Conservation (phyloP, 2,329 filamentous ascomycete genomes). For the Ramichloridium luteum region DNA sequence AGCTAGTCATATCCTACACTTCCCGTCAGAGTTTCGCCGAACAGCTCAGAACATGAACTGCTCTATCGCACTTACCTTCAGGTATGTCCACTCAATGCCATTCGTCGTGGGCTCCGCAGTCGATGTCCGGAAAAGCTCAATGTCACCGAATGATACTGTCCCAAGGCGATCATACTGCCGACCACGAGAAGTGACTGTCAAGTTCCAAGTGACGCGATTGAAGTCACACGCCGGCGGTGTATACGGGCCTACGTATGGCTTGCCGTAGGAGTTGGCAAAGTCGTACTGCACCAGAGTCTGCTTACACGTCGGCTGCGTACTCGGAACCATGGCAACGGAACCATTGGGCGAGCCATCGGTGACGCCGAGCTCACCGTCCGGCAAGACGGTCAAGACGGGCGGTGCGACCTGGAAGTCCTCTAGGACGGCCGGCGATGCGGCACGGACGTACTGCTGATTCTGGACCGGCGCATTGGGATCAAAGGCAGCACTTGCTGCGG, state of each 20-base stretch:
- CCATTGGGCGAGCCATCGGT: constrained; percentile 23
- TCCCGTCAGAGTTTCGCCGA: too few relatives aligned
- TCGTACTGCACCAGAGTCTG: constrained; percentile 56
- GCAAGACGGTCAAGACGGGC: constrained; percentile 45
- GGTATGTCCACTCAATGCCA: constrained; percentile 64
- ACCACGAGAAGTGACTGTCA: constrained; percentile 60
- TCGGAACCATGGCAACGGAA: constrained; percentile 17
- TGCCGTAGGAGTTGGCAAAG: constrained; percentile 62
- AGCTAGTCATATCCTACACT: constrained; percentile 56
- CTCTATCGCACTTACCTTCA: constrained; percentile 40
- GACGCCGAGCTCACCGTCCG: constrained; percentile 26
- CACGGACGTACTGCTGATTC: constrained; percentile 8
- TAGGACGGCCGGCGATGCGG: constrained; percentile 27
- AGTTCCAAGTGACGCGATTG: constrained; percentile 62
- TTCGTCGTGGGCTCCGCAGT: constrained; percentile 63
- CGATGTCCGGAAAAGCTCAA: constrained; percentile 71
- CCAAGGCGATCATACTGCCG: constrained; percentile 67
- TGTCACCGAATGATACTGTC: constrained; percentile 62
- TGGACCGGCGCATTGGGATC: neutral
- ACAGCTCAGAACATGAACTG: too few relatives aligned
- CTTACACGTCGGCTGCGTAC: constrained; percentile 31
- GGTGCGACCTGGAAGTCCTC: constrained; percentile 59
- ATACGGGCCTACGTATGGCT: constrained; percentile 60
- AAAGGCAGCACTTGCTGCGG: too few relatives aligned
- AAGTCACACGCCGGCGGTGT: constrained; percentile 57